Evolutionary conservation across 306 rosid genomes (phyloP), one percentile per base, ranked within the genome.

Genomic region (Cercis canadensis): DNA sequence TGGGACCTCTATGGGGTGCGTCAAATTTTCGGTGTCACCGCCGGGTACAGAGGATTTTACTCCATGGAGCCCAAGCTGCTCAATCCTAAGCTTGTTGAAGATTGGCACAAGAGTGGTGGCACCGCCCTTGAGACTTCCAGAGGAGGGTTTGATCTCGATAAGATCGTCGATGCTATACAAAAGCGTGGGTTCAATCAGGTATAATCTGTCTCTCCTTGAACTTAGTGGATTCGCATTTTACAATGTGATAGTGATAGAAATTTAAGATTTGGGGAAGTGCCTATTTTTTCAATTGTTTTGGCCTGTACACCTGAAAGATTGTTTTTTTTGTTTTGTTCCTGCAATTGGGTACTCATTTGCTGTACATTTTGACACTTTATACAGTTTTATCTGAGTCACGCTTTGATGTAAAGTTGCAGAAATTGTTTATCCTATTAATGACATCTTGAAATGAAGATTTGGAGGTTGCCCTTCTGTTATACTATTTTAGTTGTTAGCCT

Each of bases 1-100:
- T 87, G 95, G 95, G 85, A 92, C 4, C 87, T 87, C 58, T 92
- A 89, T 14, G 89, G 88, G 3, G 96, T 90, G 34, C 87, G 96
- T 40, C 72, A 81, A 6, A 92, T 92, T 7, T 82, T 75, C 19
- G 98, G 98, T 18, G 24, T 92, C 54, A 73, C 70, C 14, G 86
- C 88, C 2, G 98, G 98, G 9, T 90, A 86, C 72, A 82, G 92
- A 10, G 98, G 98, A 0, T 92, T 92, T 60, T 86, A 88, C 72
- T 83, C 89, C 11, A 33, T 53, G 15, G 78, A 84, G 7, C 75
- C 85, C 4, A 50, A 82, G 46, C 63, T 57, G 61, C 72, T 87
- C 1, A 77, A 76, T 53, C 84, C 83, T 1, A 84, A 73, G 24
- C 36, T 78, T 11, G 91, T 88, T 51, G 72, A 66, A 9, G 62